These are phyloP conservation scores for Suillus tomentosus DNA, from an alignment of 768 basidiomycete species.

Conservation along the genomic window DNA sequence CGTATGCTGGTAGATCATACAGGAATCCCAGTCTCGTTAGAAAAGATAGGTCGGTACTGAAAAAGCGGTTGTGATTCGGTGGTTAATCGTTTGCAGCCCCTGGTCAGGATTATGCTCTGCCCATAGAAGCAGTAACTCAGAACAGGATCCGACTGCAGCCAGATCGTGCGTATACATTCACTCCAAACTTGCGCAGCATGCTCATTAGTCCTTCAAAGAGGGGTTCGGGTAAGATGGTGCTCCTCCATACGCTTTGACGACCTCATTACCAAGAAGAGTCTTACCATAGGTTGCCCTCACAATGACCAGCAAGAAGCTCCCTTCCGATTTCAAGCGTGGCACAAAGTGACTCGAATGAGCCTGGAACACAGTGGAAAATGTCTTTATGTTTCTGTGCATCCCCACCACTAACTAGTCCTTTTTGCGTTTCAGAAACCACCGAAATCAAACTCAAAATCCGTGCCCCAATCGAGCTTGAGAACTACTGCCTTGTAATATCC, in stretches of 20 bases:
- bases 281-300: slow-evolving; percentile 86
- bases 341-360: slow-evolving; percentile 67
- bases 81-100: too few relatives aligned
- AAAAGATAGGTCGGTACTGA: too few relatives aligned
- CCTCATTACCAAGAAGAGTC: slow-evolving; percentile 62
- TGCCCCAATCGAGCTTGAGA: slow-evolving; percentile 94
- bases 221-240: slow-evolving; percentile 98
- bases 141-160: slow-evolving; percentile 86
- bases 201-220: slow-evolving; percentile 47
- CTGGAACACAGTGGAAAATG: slow-evolving; percentile 51
- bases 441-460: slow-evolving; percentile 81
- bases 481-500: slow-evolving; percentile 93
- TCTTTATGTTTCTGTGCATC: background rate
- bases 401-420: background rate
- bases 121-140: slow-evolving; percentile 77
- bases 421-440: slow-evolving; percentile 68
- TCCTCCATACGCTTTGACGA: slow-evolving; percentile 88
- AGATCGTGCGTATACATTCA: slow-evolving; percentile 64
- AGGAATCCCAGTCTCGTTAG: too few relatives aligned
- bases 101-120: too few relatives aligned
- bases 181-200: background rate
- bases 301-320: slow-evolving; percentile 78
- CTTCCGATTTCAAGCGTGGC: slow-evolving; percentile 94
- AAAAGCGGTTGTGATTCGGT: too few relatives aligned
- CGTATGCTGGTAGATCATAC: too few relatives aligned